These are phyloP conservation scores for Rhododendron ferrugineum DNA, from an alignment of 148 eudicot genomes.

Conservation along the genomic window DNA sequence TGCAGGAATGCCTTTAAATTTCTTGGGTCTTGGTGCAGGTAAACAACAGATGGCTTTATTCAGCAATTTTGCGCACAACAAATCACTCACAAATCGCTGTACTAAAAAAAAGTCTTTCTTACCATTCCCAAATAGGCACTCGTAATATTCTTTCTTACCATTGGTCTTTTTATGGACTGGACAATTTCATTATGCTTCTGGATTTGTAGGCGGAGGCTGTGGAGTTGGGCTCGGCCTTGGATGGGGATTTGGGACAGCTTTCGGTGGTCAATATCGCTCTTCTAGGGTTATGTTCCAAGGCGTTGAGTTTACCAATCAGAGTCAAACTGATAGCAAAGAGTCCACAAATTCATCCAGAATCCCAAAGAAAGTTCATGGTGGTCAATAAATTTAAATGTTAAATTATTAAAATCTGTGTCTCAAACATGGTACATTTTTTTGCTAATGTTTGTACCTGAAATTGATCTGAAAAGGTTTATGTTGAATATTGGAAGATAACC, in stretches of 20 bases:
- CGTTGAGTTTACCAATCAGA: conserved; percentile 30
- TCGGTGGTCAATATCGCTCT: conserved; percentile 57
- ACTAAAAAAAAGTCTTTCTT: background rate
- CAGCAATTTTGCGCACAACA: background rate
- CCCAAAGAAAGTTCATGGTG: conserved; percentile 17
- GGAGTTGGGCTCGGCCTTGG: conserved; percentile 81
- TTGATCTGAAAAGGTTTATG: background rate
- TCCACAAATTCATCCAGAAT: conserved; percentile 11
- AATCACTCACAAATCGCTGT: background rate
- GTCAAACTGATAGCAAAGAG: conserved; percentile 20
- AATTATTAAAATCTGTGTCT: background rate
- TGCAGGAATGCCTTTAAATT: conserved; percentile 65
- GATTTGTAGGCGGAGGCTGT: conserved; percentile 69
- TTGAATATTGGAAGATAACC: background rate
- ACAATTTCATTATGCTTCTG: background rate
- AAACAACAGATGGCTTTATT: conserved; percentile 4
- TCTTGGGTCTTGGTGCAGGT: conserved; percentile 80
- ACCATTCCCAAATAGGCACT: background rate
- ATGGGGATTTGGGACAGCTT: conserved; percentile 80
- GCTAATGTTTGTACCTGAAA: background rate
- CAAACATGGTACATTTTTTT: background rate
- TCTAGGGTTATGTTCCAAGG: conserved; percentile 59
- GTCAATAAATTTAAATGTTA: background rate
- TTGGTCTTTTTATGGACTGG: background rate
- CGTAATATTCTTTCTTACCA: background rate